Evolutionary conservation across 306 rosid genomes (phyloP).

Genomic region (Delonix regia): DNA sequence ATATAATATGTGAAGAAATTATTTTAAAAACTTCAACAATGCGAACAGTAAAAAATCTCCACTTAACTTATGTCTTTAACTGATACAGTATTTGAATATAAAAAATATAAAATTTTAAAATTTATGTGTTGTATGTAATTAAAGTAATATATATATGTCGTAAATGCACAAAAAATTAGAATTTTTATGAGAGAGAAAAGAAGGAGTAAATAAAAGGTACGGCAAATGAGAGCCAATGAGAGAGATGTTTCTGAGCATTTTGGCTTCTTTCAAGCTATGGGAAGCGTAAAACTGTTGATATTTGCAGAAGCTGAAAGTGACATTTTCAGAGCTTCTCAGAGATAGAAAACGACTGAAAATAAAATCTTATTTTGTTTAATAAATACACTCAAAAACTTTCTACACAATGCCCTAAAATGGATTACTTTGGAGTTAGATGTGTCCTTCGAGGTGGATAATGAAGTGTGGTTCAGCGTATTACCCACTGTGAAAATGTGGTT

Average conservation of each 20-base stretch:
- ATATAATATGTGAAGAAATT: no score
- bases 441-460: conserved; percentile 43
- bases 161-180: no score
- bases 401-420: background rate
- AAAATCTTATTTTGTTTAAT: background rate
- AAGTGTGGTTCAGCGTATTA: conserved; percentile 36
- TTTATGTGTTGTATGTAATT: no score
- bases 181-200: no score
- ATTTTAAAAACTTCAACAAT: no score
- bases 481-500: conserved; percentile 45
- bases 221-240: conserved; percentile 62
- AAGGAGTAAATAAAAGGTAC: conserved; percentile 42
- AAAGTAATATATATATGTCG: no score
- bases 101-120: no score
- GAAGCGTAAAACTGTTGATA: conserved; percentile 31
- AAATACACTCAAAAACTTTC: conserved; percentile 7
- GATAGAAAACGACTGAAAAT: conserved; percentile 40
- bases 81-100: no score
- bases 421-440: background rate
- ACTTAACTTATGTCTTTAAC: no score
- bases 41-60: no score
- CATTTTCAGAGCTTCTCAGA: conserved; percentile 45
- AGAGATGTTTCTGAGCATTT: conserved; percentile 50
- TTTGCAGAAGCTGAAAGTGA: conserved; percentile 46
- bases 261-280: conserved; percentile 45